A percentile compares a stretch with the other conserved stretches of the same genome.
These are phyloP conservation scores for Erigeron philadelphicus DNA, from an alignment of 140 eudicot genomes.

Conservation along the genomic window DNA sequence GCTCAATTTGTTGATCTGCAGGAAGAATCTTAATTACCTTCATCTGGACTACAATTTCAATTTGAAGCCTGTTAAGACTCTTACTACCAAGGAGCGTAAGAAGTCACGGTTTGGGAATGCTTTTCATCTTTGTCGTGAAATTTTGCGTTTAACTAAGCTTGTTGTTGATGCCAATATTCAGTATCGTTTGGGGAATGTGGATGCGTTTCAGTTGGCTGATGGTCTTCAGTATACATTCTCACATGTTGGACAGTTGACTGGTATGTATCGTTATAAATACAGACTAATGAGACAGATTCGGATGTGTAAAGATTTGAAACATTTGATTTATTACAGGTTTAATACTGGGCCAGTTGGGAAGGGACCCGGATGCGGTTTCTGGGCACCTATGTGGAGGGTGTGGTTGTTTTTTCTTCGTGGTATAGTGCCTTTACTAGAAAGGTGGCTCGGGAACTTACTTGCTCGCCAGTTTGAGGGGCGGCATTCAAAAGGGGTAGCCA, in stretches of 20 bases:
- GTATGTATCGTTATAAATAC: too few species aligned
- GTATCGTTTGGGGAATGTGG: constrained; percentile 96
- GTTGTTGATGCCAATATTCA: constrained; percentile 97
- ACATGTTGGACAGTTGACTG: too few species aligned
- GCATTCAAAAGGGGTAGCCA: constrained; percentile 93
- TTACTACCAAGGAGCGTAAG: constrained; percentile 92
- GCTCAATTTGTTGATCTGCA: constrained; percentile 86
- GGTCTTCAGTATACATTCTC: constrained; percentile 28
- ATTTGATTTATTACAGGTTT: too few species aligned
- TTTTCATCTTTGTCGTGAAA: constrained; percentile 37
- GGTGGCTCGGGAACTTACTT: constrained; percentile 94
- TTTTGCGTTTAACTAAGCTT: too few species aligned
- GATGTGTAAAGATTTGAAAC: too few species aligned
- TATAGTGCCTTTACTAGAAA: constrained; percentile 86
- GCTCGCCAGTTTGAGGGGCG: constrained; percentile 98
- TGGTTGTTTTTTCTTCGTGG: constrained; percentile 98
- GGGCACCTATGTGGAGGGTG: constrained; percentile 99
- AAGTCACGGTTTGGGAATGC: constrained; percentile 97
- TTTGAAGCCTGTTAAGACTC: constrained; percentile 92
- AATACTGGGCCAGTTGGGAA: constrained; percentile 50
- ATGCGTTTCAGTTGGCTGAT: constrained; percentile 96
- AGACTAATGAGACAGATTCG: too few species aligned
- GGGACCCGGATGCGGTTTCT: constrained; percentile 98
- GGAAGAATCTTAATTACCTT: constrained; percentile 86
- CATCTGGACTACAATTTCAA: constrained; percentile 95